Percentiles rank a stretch among this genome's conserved stretches.
phyloP scores from a whole-genome alignment of 768 basidiomycete genomes.

The Termitomyces sp. region DNA sequence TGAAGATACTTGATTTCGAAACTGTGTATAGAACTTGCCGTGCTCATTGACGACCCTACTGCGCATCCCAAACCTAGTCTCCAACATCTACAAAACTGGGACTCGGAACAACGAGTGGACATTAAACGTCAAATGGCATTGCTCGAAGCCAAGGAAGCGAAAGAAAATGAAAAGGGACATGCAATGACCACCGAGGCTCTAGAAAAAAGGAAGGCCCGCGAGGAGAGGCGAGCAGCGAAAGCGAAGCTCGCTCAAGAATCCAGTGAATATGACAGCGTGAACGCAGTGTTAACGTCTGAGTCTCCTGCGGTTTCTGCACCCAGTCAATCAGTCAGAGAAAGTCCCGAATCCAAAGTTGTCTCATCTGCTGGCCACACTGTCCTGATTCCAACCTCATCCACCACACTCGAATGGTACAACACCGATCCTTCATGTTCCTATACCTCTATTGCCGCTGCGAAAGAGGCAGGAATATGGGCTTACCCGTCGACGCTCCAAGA shows the following conservation, averaged over 20 bases:
- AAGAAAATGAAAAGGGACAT: slow-evolving; percentile 31
- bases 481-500: slow-evolving; percentile 65
- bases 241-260: slow-evolving; percentile 8
- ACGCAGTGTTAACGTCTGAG: slow-evolving; percentile 5
- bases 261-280: background rate
- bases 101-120: slow-evolving; percentile 37
- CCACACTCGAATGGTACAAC: slow-evolving; percentile 64
- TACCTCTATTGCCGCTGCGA: slow-evolving; percentile 53
- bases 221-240: slow-evolving; percentile 34
- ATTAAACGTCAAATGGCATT: slow-evolving; percentile 43
- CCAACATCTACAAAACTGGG: slow-evolving; percentile 49
- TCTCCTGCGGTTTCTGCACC: background rate
- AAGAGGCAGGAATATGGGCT: slow-evolving; percentile 65
- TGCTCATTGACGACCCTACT: slow-evolving; percentile 65
- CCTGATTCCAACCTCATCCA: slow-evolving; percentile 62
- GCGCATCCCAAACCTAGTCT: slow-evolving; percentile 48
- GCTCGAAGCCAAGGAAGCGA: slow-evolving; percentile 43
- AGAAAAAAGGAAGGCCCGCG: slow-evolving; percentile 68
- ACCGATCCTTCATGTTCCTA: slow-evolving; percentile 34
- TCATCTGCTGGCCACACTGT: slow-evolving; percentile 31
- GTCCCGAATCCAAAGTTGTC: slow-evolving; percentile 1
- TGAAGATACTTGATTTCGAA: slow-evolving; percentile 4
- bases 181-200: slow-evolving; percentile 59
- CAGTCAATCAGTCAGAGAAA: background rate
- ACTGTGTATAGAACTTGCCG: slow-evolving; percentile 54